phyloP scores from a whole-genome alignment of 2,329 filamentous ascomycete species.

The Xylariaceae sp. region DNA sequence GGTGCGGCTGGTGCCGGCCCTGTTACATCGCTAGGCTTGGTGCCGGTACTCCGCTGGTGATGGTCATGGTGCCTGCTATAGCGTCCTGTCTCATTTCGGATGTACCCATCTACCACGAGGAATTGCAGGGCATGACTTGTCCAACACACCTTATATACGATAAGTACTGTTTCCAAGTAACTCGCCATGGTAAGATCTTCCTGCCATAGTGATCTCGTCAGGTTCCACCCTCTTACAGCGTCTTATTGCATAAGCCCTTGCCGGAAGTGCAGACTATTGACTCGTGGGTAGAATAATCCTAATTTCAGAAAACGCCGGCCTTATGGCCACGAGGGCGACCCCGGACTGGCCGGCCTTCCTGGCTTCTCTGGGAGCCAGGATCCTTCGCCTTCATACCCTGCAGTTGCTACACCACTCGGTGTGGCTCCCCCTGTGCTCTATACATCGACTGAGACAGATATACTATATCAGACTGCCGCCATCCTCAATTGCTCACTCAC shows the following conservation, averaged over 20 bases:
- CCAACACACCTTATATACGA: constrained; percentile 30
- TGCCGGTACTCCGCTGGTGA: constrained; percentile 6
- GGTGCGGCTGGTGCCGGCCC: background rate
- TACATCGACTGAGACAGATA: constrained; percentile 28
- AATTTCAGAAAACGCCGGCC: constrained; percentile 42
- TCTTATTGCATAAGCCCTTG: constrained; percentile 30
- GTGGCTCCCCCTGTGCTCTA: constrained; percentile 20
- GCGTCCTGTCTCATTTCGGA: constrained; percentile 18
- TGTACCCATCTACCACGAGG: constrained; percentile 23
- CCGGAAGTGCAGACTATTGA: constrained; percentile 31
- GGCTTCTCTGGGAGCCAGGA: constrained; percentile 26
- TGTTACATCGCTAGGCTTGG: background rate
- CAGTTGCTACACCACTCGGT: constrained; percentile 23
- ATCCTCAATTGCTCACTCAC: constrained; percentile 29
- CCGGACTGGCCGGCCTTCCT: constrained; percentile 26
- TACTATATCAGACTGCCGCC: constrained; percentile 32
- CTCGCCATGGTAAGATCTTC: constrained; percentile 33
- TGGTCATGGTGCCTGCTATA: constrained; percentile 16
- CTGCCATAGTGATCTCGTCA: constrained; percentile 23
- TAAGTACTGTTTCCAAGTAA: constrained; percentile 23
- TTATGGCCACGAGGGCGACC: constrained; percentile 35
- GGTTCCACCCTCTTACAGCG: constrained; percentile 22
- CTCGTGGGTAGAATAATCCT: constrained; percentile 32
- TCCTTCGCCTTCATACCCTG: constrained; percentile 25
- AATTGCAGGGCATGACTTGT: constrained; percentile 27